These are phyloP conservation scores for Adenanthera pavonina DNA, from an alignment of 306 rosid genomes.

Conservation along the genomic window DNA sequence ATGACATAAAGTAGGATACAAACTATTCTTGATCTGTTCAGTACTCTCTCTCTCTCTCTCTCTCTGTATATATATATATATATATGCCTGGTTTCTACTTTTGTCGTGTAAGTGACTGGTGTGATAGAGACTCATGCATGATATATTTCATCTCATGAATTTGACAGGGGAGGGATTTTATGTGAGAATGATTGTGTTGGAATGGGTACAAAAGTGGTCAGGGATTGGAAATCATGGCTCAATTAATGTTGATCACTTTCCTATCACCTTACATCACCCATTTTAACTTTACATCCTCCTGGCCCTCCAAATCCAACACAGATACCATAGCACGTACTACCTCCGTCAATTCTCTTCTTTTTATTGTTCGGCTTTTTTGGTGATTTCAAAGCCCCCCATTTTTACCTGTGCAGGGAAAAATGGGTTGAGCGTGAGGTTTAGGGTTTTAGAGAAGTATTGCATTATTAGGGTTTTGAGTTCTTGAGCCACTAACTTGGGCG, in stretches of 20 bases:
- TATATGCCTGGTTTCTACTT: constrained; percentile 37
- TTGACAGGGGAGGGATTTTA: constrained; percentile 42
- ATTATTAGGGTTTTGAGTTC: constrained; percentile 48
- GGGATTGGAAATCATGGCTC: constrained; percentile 53
- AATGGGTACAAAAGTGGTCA: constrained; percentile 60
- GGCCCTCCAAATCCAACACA: constrained; percentile 41
- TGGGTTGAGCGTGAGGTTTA: constrained; percentile 4
- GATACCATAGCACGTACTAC: constrained; percentile 24
- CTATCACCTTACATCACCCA: not conserved
- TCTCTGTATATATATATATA: too few relatives aligned
- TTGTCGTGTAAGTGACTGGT: constrained; percentile 36
- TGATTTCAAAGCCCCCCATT: constrained; percentile 31
- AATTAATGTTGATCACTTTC: constrained; percentile 37
- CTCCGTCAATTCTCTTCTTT: not conserved
- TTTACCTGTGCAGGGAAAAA: not conserved
- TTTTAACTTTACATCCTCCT: constrained; percentile 40
- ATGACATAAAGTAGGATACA: too few relatives aligned
- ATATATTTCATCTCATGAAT: constrained; percentile 36
- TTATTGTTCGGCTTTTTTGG: constrained; percentile 5
- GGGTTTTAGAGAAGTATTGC: constrained; percentile 31
- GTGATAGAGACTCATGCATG: constrained; percentile 54
- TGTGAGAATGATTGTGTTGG: constrained; percentile 73
- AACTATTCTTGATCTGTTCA: constrained; percentile 1
- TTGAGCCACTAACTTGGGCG: constrained; percentile 54
- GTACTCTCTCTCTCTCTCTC: not conserved